These are phyloP conservation scores for Cladosporium sp. DNA, from an alignment of 2,329 filamentous ascomycete genomes.

Conservation along the genomic window DNA sequence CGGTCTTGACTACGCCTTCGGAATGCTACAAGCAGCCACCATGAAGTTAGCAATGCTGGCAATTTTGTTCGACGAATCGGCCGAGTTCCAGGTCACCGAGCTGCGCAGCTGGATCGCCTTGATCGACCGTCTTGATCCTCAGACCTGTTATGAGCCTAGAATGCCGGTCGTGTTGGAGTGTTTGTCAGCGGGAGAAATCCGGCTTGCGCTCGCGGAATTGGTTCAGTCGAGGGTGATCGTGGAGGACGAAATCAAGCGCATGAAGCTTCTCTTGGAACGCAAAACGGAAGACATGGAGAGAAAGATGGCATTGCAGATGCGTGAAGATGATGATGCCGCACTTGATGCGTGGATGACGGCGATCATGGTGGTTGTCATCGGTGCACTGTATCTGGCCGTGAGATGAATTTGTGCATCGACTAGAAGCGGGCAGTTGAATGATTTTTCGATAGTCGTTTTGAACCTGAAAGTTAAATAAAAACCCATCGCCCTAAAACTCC, in stretches of 20 bases:
- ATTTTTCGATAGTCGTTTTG: too few species aligned
- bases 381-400: background rate
- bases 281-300: background rate
- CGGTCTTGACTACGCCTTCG: background rate
- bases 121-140: background rate
- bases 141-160: background rate
- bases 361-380: background rate
- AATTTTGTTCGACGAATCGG: background rate
- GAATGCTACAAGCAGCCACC: background rate
- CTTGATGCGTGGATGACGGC: background rate
- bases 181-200: background rate
- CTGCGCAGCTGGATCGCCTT: background rate
- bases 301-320: background rate
- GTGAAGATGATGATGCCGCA: background rate
- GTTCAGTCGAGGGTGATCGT: slow-evolving; percentile 1
- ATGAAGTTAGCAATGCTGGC: background rate
- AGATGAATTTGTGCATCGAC: background rate
- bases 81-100: background rate
- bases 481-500: too few species aligned
- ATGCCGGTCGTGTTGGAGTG: slow-evolving; percentile 4
- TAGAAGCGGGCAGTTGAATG: too few species aligned
- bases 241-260: background rate
- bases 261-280: background rate
- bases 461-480: too few species aligned
- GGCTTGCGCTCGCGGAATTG: background rate